phyloP scores from a whole-genome alignment of 306 rosid genomes.

The Malus sieversii region DNA sequence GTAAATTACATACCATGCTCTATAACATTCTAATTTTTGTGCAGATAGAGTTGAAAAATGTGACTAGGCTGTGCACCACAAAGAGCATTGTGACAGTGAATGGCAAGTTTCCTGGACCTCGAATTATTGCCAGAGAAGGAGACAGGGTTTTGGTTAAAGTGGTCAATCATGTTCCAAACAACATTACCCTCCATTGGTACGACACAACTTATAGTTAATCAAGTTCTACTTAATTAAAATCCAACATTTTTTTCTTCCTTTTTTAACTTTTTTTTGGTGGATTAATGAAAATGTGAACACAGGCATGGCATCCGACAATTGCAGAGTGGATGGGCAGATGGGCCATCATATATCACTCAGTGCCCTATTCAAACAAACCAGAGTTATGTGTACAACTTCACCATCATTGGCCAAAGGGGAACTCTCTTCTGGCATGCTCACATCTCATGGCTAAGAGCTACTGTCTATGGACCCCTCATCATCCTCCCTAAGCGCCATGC shows the following conservation, averaged over 20 bases:
- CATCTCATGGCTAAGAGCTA: constrained; percentile 59
- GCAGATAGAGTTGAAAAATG: constrained; percentile 44
- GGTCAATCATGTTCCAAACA: constrained; percentile 58
- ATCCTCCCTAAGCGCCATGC: constrained; percentile 42
- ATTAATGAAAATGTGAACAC: neutral
- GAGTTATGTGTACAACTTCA: constrained; percentile 63
- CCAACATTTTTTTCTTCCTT: neutral
- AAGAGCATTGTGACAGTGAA: constrained; percentile 55
- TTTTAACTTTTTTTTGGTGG: neutral
- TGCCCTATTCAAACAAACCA: constrained; percentile 58
- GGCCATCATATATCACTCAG: constrained; percentile 66
- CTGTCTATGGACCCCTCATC: constrained; percentile 58
- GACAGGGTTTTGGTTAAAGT: constrained; percentile 57
- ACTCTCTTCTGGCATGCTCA: constrained; percentile 72
- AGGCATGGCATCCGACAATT: constrained; percentile 71
- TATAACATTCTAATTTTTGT: neutral
- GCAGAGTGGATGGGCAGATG: constrained; percentile 64
- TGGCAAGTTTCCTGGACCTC: constrained; percentile 65
- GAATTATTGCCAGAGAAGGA: constrained; percentile 59
- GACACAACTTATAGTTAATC: neutral
- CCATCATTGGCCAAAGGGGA: constrained; percentile 60
- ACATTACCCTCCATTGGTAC: constrained; percentile 64
- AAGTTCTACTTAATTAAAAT: neutral
- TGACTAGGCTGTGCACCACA: constrained; percentile 54
- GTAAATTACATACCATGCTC: neutral